Evolutionary conservation across 371 early-diverging fungal species (phyloP).

Genomic region (Mortierella sp.): DNA sequence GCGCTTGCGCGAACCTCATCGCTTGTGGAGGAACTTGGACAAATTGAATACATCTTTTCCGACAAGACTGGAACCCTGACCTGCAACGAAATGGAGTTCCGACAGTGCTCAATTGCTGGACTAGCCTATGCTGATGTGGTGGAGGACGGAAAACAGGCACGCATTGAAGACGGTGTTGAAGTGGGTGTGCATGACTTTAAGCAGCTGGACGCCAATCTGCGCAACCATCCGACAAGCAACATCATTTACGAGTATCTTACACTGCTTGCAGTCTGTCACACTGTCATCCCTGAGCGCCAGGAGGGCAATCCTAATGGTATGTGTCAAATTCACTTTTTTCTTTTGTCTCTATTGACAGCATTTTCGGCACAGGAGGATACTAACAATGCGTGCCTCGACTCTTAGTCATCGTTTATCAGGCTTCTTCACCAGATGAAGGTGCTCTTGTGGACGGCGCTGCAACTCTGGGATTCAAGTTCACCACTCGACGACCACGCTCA

Average conservation of each 20-base stretch:
- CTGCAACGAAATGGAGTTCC: conserved; percentile 96
- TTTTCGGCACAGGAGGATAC: too few species aligned
- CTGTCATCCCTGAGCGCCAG: conserved; percentile 92
- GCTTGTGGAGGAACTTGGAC: conserved; percentile 95
- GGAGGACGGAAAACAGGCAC: conserved; percentile 79
- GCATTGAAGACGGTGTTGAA: conserved; percentile 68
- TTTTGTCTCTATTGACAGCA: too few species aligned
- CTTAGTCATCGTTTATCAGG: conserved; percentile 80
- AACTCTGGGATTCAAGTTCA: conserved; percentile 69
- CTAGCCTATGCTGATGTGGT: conserved; percentile 80
- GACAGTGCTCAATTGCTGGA: conserved; percentile 84
- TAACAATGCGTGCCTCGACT: too few species aligned
- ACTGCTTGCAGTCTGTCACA: conserved; percentile 94
- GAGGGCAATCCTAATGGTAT: conserved; percentile 66
- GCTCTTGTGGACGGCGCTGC: conserved; percentile 89
- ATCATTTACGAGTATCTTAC: conserved; percentile 81
- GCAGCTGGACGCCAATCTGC: conserved; percentile 71
- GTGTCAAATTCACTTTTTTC: background rate
- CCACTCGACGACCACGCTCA: conserved; percentile 88
- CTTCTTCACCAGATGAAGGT: conserved; percentile 92
- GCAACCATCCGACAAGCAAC: conserved; percentile 69
- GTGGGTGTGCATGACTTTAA: conserved; percentile 75
- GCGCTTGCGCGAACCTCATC: conserved; percentile 89
- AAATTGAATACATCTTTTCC: conserved; percentile 87
- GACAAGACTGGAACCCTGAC: conserved; percentile 98